Evolutionary conservation across 2,329 filamentous ascomycete genomes (phyloP), one percentile per base, ranked within the genome.

Genomic region (Penicillium sp.): DNA sequence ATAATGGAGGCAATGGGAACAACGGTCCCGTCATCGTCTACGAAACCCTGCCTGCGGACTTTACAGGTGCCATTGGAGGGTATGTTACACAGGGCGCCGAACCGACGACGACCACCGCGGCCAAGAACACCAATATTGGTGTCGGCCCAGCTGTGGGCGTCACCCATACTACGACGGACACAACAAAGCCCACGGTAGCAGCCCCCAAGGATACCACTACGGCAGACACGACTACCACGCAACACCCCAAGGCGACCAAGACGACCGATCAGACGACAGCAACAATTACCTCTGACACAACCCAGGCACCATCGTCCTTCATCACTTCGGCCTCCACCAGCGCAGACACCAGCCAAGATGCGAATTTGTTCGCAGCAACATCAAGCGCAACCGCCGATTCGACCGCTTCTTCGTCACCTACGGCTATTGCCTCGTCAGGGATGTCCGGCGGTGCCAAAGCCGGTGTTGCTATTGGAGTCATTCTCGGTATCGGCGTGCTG

Each of bases 381-480:
- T 62, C 64, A 11, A 63, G 62, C 25, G 56, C 62, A 48, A 67
- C 69, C 17, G 45, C 60, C 7, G 62, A 64, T 37, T 64, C 70
- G 14, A 67, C 66, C 2, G 54, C 69, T 2, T 65, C 71, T 2
- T 65, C 70, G 11, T 68, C 70, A 58, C 61, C 71, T 4, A 62
- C 70, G 34, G 62, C 67, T 20, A 55, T 20, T 45, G 42, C 69
- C 17, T 61, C 65, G 14, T 72, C 75, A n/a, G 79, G 79, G 15
- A 69, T 83, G 61, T 75, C 77, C 2, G 70, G 71, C 15, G 79
- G 79, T 54, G 81, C 78, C 34, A 95, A 92, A 76, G 93, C 92
- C 45, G 95, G 95, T 61, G 85, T 97, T 62, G 91, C 89, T 5
- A 88, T 97, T 72, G 93, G 92, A 70, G 86, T 96, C 50, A 77